These are phyloP conservation scores for Populus pruinosa DNA, from an alignment of 345 rosid species.

Conservation along the genomic window DNA sequence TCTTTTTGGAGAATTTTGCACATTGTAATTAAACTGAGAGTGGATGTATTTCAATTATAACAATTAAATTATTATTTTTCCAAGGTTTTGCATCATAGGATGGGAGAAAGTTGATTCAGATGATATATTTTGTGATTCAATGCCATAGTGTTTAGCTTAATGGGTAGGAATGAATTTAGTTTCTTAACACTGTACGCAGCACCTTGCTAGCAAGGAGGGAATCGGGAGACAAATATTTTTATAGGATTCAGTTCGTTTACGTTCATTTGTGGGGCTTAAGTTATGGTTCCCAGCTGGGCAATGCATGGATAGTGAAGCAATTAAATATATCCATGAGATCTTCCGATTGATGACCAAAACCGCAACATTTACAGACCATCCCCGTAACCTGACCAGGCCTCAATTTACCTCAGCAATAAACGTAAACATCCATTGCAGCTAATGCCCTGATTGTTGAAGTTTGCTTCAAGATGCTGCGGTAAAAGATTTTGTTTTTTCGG, in stretches of 20 bases:
- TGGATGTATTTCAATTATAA: background rate
- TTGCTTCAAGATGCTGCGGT: background rate
- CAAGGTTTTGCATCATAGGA: background rate
- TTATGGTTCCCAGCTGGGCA: no score
- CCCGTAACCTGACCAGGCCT: background rate
- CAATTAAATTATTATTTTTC: background rate
- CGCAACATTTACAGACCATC: background rate
- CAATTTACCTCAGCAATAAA: background rate
- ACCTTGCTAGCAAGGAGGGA: no score
- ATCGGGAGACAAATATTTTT: no score
- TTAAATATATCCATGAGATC: background rate
- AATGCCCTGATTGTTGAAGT: background rate
- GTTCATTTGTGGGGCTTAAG: no score
- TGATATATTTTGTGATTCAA: background rate
- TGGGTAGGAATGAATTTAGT: no score
- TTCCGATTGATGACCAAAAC: background rate
- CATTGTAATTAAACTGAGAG: conserved; percentile 6
- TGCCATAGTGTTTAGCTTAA: no score
- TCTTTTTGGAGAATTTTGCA: conserved; percentile 14
- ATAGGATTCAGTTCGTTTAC: no score
- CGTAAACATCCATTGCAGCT: background rate
- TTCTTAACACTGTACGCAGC: no score
- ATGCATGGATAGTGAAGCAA: background rate
- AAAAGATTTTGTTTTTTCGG: background rate
- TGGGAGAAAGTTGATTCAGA: background rate